Base-by-base conservation (phyloP, 352 stramenopile genomes). In the Aphanomyces stellatus region DNA sequence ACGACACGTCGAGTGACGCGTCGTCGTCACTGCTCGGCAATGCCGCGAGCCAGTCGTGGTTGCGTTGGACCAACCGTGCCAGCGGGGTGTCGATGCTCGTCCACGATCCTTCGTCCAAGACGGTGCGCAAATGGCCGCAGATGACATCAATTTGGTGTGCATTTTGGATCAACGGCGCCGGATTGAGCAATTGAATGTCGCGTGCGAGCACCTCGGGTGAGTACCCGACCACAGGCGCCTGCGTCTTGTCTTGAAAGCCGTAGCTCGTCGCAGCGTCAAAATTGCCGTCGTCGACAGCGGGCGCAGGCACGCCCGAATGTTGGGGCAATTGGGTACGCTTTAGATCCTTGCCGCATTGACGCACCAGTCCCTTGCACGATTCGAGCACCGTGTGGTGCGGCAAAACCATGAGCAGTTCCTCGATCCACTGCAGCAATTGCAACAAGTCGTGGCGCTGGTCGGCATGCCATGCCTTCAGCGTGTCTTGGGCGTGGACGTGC, bases 391-490 rank as follows among this genome's bases (percentile, higher is more conserved):
- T 35, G n/a, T 67, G 17, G 22, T 56, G n/a, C 7, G 60, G 40
- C 22, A 22, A 53, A 22, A 57, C n/a, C 22, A 67, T 22, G 17
- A 7, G 19, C 40, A 67, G 25, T 57, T 67, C 60, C 1, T 67
- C 64, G 24, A 70, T 40, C 64, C 64, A 70, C 34, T 70, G 30
- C 24, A n/a, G 8, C 19, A 92, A 55, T 22, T 75, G 69, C 49
- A 75, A 60, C 13, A 88, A 64, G 2, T 71, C 76, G 17, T 72
- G 48, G 31, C 77, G 63, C 49, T 91, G 81, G 53, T 88, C 80
- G 22, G 72, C 48, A 33, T 88, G 81, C 77, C 84, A 88, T 6
- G 1, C 41, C 31, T 41, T 63, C n/a, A 71, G 33, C 83, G 62
- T 15, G 67, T 79, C 3, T 74, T 77, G 33, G 62, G 64, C 33